Evolutionary conservation across 768 basidiomycete genomes (phyloP).

Genomic region (Suillus fuscotomentosus): DNA sequence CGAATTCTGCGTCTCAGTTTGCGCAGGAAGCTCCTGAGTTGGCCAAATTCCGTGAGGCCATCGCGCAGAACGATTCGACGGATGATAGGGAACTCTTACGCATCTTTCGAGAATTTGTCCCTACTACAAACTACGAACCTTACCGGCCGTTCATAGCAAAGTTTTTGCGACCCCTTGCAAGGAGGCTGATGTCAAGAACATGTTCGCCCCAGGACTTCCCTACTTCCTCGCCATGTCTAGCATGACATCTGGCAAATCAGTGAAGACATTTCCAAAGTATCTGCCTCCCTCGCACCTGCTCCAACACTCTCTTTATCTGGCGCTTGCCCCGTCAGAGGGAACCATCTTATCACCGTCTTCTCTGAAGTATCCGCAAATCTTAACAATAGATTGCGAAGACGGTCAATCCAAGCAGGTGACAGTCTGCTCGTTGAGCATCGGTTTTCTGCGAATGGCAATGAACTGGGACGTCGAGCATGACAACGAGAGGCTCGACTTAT

Average conservation of each 20-base stretch:
- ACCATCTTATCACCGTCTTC: neutral
- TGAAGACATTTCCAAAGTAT: constrained; percentile 15
- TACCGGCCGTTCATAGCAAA: constrained; percentile 16
- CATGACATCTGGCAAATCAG: constrained; percentile 14
- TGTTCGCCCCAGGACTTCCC: constrained; percentile 21
- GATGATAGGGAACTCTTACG: constrained; percentile 10
- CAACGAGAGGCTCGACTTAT: neutral
- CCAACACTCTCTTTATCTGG: neutral
- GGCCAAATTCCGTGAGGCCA: constrained; percentile 9
- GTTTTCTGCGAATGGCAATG: neutral
- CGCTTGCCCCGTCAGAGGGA: neutral
- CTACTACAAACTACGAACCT: constrained; percentile 14
- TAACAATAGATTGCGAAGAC: neutral
- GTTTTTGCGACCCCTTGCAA: constrained; percentile 18
- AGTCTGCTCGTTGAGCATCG: neutral
- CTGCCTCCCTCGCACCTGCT: neutral
- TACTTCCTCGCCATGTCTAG: constrained; percentile 11
- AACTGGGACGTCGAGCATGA: neutral
- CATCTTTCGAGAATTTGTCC: constrained; percentile 9
- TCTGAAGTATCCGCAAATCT: neutral
- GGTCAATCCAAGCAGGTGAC: neutral
- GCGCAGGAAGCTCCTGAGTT: constrained; percentile 4
- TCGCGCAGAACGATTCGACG: constrained; percentile 1
- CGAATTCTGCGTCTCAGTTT: constrained; percentile 1
- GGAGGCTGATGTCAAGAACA: constrained; percentile 15